Base-by-base conservation (phyloP, 345 rosid genomes). In the Mallotus nudiflorus region DNA sequence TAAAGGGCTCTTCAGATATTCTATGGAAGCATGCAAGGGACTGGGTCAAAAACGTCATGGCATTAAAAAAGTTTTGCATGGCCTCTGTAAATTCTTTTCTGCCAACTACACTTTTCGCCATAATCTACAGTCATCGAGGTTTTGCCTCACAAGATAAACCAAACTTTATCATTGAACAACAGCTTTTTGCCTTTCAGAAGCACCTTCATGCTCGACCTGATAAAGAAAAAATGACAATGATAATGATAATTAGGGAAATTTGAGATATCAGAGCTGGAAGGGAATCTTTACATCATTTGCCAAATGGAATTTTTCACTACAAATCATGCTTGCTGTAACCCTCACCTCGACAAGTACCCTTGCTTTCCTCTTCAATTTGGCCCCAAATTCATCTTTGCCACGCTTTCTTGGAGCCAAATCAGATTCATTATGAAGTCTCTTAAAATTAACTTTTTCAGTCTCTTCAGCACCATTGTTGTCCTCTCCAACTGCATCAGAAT, bases 311-410 rank as follows among this genome's bases (percentile, higher is more conserved):
- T 42, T 39, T 7, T 6, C 25, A 46, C 9, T 0, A 11, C 51
- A 42, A 62, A 62, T 13, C 1, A 19, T 18, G 19, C 24, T 19
- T 33, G 7, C 14, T 25, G n/a, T 65, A 20, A 33, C 24, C n/a
- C 82, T 88, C 80, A 92, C 98, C 93, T 92, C 98, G 28, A 90
- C 90, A 53, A 82, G 77, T 28, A 93, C 91, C 76, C 84, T 88
- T 53, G 91, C 72, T 82, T 82, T 90, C 83, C 88, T 92, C 87
- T 85, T 93, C 11, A 69, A 39, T 78, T 87, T 88, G 67, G 70
- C 72, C 61, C 71, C 80, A 57, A 65, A 16, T 25, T 78, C 84
- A 37, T 73, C 86, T 56, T 82, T 87, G 70, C 77, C 89, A 51
- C 67, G 69, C 74, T 84, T 86, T 71, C 67, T 72, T 25, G 27